Conservation (phyloP, 306 rosid species). For the Astragalus glycyphyllos region DNA sequence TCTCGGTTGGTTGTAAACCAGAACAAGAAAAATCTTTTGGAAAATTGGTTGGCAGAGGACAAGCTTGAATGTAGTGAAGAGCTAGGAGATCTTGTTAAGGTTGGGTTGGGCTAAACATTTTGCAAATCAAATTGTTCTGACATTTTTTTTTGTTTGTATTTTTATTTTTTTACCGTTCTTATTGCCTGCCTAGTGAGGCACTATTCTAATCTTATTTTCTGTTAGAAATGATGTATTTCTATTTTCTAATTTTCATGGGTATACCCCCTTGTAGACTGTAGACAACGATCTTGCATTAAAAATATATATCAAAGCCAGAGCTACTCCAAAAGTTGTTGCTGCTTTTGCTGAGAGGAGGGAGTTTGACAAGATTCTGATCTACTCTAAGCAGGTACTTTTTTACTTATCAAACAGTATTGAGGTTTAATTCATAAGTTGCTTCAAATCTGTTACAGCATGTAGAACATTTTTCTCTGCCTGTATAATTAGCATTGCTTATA, state of each 20-base stretch:
- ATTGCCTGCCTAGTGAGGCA: not conserved
- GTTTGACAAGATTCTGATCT: slow-evolving; percentile 93
- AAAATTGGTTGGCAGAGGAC: slow-evolving; percentile 99
- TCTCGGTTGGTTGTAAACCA: slow-evolving; percentile 99
- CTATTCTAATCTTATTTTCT: not conserved
- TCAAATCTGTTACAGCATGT: slow-evolving; percentile 4
- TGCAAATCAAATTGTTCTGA: slow-evolving; percentile 19
- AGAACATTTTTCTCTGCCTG: slow-evolving; percentile 14
- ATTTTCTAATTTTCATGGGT: slow-evolving; percentile 38
- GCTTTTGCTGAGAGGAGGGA: slow-evolving; percentile 99
- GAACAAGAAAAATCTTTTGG: slow-evolving; percentile 97
- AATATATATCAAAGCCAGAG: slow-evolving; percentile 97
- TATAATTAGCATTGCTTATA: slow-evolving; percentile 4
- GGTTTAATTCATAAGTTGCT: slow-evolving; percentile 36
- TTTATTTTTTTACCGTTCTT: slow-evolving; percentile 30
- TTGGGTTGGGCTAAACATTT: slow-evolving; percentile 45
- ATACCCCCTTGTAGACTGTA: slow-evolving; percentile 70
- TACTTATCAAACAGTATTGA: slow-evolving; percentile 16
- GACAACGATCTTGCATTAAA: slow-evolving; percentile 95
- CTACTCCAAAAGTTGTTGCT: slow-evolving; percentile 98
- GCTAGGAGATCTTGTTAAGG: slow-evolving; percentile 99
- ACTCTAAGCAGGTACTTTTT: slow-evolving; percentile 89
- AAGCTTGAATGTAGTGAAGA: slow-evolving; percentile 99
- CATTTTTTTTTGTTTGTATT: slow-evolving; percentile 18
- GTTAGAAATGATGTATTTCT: slow-evolving; percentile 33